A percentile compares a stretch with the other conserved stretches of the same genome.
phyloP scores from a whole-genome alignment of 768 basidiomycete genomes.

The Lactarius hengduanensis region DNA sequence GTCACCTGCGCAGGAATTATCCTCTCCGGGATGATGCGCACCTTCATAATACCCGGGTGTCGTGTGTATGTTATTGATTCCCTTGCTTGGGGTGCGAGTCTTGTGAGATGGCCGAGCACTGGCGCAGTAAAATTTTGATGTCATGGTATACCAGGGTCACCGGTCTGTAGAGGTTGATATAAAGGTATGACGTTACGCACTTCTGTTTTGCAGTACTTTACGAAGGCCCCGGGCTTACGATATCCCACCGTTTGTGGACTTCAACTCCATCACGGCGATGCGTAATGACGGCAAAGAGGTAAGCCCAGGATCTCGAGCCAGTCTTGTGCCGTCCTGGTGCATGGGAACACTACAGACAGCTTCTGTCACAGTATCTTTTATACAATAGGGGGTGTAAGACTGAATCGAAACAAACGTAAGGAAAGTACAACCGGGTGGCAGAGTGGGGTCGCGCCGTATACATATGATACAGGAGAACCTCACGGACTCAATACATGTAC shows the following conservation, averaged over 20 bases:
- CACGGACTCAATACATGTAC: constrained; percentile 39
- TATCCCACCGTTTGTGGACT: too few species aligned
- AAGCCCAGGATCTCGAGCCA: too few species aligned
- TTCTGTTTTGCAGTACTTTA: not conserved
- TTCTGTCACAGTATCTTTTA: too few species aligned
- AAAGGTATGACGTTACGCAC: not conserved
- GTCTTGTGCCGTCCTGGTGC: too few species aligned
- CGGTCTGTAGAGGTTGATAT: not conserved
- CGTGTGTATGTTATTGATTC: not conserved
- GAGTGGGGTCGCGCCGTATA: not conserved
- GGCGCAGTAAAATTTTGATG: not conserved
- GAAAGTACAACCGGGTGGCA: too few species aligned
- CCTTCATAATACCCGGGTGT: not conserved
- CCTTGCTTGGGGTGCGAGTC: not conserved
- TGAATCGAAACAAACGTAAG: too few species aligned
- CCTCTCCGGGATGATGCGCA: not conserved
- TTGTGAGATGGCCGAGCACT: not conserved
- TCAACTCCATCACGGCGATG: too few species aligned
- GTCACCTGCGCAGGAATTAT: not conserved
- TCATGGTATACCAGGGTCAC: not conserved
- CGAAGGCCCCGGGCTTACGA: not conserved
- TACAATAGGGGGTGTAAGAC: too few species aligned
- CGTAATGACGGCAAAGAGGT: too few species aligned
- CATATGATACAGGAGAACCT: not conserved
- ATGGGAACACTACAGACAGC: too few species aligned